phyloP scores from a whole-genome alignment of 2,329 filamentous ascomycete species.

The Aspergillus hiratsukae region DNA sequence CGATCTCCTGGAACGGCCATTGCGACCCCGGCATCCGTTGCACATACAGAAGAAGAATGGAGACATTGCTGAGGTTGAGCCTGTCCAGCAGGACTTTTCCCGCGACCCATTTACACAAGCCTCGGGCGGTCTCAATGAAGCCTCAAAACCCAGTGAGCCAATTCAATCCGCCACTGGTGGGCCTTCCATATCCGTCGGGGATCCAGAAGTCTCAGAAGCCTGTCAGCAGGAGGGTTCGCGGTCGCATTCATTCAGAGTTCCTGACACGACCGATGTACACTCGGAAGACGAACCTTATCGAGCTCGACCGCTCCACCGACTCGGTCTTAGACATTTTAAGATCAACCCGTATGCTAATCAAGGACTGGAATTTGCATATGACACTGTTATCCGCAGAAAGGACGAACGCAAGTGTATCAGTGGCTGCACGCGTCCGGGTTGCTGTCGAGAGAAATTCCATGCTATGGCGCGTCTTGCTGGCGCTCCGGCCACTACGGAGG shows the following conservation, averaged over 20 bases:
- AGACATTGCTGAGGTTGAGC: slow-evolving; percentile 1
- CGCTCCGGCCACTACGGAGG: slow-evolving; percentile 22
- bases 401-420: slow-evolving; percentile 65
- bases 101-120: background rate
- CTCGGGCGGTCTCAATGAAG: background rate
- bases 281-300: slow-evolving; percentile 50
- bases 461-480: slow-evolving; percentile 53
- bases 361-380: slow-evolving; percentile 67
- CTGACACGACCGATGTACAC: slow-evolving; percentile 6
- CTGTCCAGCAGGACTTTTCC: background rate
- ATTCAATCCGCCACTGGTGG: background rate
- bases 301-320: slow-evolving; percentile 50
- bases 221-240: background rate
- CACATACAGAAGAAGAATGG: background rate
- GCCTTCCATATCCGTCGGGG: background rate
- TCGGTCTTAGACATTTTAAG: slow-evolving; percentile 72
- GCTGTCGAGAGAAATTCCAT: slow-evolving; percentile 69
- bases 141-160: background rate
- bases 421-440: slow-evolving; percentile 70
- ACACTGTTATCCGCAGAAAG: slow-evolving; percentile 67
- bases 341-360: slow-evolving; percentile 70
- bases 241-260: background rate
- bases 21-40: slow-evolving; percentile 20
- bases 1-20: slow-evolving; percentile 28
- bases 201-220: background rate